Conservation (phyloP, 345 rosid genomes). For the Heritiera fomes region DNA sequence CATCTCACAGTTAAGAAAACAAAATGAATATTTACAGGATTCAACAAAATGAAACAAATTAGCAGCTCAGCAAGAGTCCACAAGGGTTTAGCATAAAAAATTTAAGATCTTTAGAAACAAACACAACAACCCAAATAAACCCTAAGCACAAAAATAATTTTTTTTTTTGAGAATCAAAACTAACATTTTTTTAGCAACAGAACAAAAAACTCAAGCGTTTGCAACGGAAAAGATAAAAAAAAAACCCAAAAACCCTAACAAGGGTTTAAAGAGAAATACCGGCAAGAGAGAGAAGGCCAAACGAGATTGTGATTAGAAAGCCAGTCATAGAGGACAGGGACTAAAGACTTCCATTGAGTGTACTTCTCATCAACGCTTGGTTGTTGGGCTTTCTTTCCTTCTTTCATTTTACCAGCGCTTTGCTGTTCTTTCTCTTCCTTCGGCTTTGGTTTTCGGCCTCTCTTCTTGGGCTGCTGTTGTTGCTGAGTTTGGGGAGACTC, state of each 20-base stretch:
- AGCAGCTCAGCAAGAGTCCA: background rate
- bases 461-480: slow-evolving; percentile 54
- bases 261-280: slow-evolving; percentile 39
- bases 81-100: background rate
- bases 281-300: slow-evolving; percentile 99
- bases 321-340: slow-evolving; percentile 98
- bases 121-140: background rate
- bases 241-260: slow-evolving; percentile 13
- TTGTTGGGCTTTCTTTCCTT: slow-evolving; percentile 46
- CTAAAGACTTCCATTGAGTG: slow-evolving; percentile 90
- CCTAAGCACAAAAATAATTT: background rate
- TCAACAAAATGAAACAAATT: background rate
- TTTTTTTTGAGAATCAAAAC: background rate
- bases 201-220: background rate
- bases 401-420: slow-evolving; percentile 35
- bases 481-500: slow-evolving; percentile 21
- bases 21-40: background rate
- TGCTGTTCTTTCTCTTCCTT: slow-evolving; percentile 65
- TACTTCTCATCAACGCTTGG: slow-evolving; percentile 83
- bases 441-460: slow-evolving; percentile 90
- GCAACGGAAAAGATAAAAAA: background rate
- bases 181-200: background rate
- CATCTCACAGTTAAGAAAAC: background rate
- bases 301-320: slow-evolving; percentile 97
- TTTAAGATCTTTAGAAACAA: background rate